These are phyloP conservation scores for Aureobasidium zeae DNA, from an alignment of 2,329 filamentous ascomycete genomes.

Conservation along the genomic window DNA sequence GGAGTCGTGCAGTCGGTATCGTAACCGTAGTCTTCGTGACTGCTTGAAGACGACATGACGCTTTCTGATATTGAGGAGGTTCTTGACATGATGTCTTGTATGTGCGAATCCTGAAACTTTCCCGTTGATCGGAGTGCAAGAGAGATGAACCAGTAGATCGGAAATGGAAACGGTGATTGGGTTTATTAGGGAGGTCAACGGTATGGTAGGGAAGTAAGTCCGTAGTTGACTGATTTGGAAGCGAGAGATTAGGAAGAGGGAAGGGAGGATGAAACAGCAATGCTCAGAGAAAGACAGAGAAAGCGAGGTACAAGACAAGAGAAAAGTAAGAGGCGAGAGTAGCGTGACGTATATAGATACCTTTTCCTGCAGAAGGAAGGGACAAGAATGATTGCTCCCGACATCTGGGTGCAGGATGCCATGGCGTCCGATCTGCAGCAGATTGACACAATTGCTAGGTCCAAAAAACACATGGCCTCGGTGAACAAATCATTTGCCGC, in stretches of 20 bases:
- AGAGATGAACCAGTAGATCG: no score
- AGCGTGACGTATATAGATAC: conserved; percentile 14
- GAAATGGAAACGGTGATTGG: no score
- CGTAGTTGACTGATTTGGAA: background rate
- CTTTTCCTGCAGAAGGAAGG: conserved; percentile 9
- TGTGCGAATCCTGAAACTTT: background rate
- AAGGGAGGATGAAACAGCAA: background rate
- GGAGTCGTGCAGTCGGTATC: conserved; percentile 30
- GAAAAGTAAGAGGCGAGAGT: conserved; percentile 4
- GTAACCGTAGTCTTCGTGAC: conserved; percentile 27
- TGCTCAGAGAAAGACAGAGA: background rate
- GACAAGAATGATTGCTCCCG: conserved; percentile 10
- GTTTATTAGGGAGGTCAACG: background rate
- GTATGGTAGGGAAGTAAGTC: background rate
- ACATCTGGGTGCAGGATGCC: conserved; percentile 9
- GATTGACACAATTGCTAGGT: conserved; percentile 10
- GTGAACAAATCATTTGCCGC: conserved; percentile 13
- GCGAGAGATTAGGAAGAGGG: background rate
- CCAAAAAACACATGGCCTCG: conserved; percentile 15
- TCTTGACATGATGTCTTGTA: conserved; percentile 10
- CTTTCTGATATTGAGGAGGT: conserved; percentile 24
- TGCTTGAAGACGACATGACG: conserved; percentile 25
- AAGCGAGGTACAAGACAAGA: no score
- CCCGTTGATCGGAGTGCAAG: conserved; percentile 3
- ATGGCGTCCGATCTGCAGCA: conserved; percentile 8